Evolutionary conservation across 2,329 filamentous ascomycete genomes (phyloP), one percentile per base, ranked within the genome.

Genomic region (Colletotrichum magnum): DNA sequence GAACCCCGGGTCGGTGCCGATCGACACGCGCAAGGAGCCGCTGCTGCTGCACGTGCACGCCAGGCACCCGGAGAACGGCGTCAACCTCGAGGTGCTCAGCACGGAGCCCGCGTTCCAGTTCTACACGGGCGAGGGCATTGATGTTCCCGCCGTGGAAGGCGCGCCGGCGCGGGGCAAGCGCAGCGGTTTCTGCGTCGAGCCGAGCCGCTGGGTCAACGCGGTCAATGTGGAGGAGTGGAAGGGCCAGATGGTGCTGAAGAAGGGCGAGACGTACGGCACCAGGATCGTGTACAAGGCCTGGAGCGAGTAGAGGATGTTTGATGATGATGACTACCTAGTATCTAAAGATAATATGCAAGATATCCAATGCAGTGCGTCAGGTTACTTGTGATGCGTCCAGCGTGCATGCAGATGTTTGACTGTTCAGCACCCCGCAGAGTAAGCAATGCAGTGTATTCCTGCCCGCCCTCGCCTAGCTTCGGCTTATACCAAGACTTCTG

Each of bases 41-140:
- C 84, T 97, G 47, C 86, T 85, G 66, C 89, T 88, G 68, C 88
- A 95, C 53, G 89, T 93, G 53, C 84, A 88, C 26, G 93, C 96
- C 68, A 88, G 88, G 79, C 94, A 98, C 79, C 89, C 94, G 6
- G 85, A 84, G 58, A 92, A 90, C 32, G 89, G 90, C 71, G 86
- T 98, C 73, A 92, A 97, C 78, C 89, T 98, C 58, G 93, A 98
- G 80, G 92, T 97, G 6, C 85, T 90, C 76, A 96, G 93, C 84
- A 98, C 95, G 0, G 95, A 98, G 84, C 96, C 96, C 0, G 93
- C 94, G 0, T 98, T 98, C 86, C 95, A 98, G 80, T 97, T 98
- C 83, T 98, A 98, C 82, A 97, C 94, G 0, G 96, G 95, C 72
- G 92, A 93, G 77, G 92, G 90, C 77, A 94, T 97, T 73, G 84